Evolutionary conservation across 768 basidiomycete genomes (phyloP).

Genomic region (Calvatia gigantea): DNA sequence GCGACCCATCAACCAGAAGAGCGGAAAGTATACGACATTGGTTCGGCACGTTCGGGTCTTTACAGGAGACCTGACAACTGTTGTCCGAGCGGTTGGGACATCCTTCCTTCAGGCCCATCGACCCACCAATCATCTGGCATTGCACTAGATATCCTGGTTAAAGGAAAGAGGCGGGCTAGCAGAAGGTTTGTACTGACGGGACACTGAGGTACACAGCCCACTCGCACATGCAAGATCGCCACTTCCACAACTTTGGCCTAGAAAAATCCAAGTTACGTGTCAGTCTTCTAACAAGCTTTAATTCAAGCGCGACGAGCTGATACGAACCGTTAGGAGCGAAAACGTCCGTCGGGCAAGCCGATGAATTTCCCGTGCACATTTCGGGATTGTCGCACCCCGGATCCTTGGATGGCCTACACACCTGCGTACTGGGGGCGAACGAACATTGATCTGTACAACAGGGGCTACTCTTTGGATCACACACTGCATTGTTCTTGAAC

Average conservation of each 20-base stretch:
- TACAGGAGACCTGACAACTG: constrained; percentile 77
- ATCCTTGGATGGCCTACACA: constrained; percentile 72
- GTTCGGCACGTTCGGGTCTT: constrained; percentile 57
- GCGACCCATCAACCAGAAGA: constrained; percentile 74
- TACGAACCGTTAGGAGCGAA: constrained; percentile 59
- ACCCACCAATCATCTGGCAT: constrained; percentile 70
- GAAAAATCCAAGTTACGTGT: constrained; percentile 10
- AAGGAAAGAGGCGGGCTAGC: constrained; percentile 14
- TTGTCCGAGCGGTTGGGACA: constrained; percentile 64
- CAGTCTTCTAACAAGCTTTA: not conserved
- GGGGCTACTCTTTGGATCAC: constrained; percentile 71
- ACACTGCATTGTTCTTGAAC: constrained; percentile 66
- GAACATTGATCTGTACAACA: constrained; percentile 73
- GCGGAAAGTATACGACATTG: constrained; percentile 71
- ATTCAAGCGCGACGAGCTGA: not conserved
- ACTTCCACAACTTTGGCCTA: constrained; percentile 64
- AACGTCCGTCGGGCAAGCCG: constrained; percentile 66
- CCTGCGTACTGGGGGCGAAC: constrained; percentile 62
- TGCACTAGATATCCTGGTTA: constrained; percentile 43
- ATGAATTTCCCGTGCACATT: constrained; percentile 71
- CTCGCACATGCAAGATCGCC: constrained; percentile 68
- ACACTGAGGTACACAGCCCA: constrained; percentile 73
- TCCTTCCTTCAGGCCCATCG: constrained; percentile 62
- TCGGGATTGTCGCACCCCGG: constrained; percentile 66
- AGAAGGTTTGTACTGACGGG: constrained; percentile 41